Base-by-base conservation (phyloP, 371 early-diverging fungal genomes). In the Aphelidium insulamus region DNA sequence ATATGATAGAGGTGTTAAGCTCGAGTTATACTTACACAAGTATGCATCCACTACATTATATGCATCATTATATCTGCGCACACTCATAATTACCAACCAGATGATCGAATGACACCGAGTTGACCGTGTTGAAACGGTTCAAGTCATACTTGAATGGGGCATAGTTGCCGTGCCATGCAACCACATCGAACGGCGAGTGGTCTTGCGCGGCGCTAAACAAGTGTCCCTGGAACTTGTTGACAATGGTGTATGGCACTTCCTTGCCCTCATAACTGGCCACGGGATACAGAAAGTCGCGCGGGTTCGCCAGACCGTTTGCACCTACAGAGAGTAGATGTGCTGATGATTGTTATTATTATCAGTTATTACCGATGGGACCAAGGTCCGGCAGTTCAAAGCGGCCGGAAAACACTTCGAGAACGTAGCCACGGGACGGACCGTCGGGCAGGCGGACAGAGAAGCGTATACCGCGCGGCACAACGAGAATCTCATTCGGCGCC, bases 161-260 rank as follows among this genome's bases (percentile, higher is more conserved):
- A 51, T 88, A 91, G 61, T 91, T 91, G 26, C 95, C 92, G 48
- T 90, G 88, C 91, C 95, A 94, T 4, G 88, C 91, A 20, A 91
- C 92, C 0, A 91, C 90, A 50, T 91, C 83, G 44, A 80, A 94
- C 1, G 91, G 86, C 11, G 78, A 73, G 48, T 88, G 87, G 22
- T 59, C 41, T 57, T 81, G 85, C 30, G 54, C 39, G 8, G 77
- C 69, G 10, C 40, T 36, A 50, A 82, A 86, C 20, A 84, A 45
- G 34, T 65, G 52, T 18, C 83, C 81, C 15, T 73, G 75, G 52
- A 68, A 90, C 55, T 91, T 94, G 43, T 66, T 69, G 24, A 79
- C 38, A 16, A 90, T 69, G 1, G 54, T 43, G 64, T 65, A 83
- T 21, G 48, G 49, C 3, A 33, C 49, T 24, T 63, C 63, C 2